phyloP scores from a whole-genome alignment of 78 protist species.

The Salpingoeca rosetta region DNA sequence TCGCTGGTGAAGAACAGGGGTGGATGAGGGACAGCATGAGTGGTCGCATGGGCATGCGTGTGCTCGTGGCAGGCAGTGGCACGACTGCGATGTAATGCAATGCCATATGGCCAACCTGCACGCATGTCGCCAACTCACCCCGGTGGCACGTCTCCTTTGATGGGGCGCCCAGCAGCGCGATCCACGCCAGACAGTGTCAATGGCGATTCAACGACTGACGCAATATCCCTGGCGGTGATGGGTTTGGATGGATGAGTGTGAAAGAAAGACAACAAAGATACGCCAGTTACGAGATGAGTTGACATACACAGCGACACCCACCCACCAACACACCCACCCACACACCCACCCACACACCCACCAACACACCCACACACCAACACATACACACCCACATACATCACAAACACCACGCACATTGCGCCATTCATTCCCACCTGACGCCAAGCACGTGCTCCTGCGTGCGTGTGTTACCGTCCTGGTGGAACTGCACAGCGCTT shows the following conservation, averaged over 20 bases:
- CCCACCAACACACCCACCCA: neutral
- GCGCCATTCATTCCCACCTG: neutral
- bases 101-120: neutral
- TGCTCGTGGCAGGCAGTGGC: constrained; percentile 62
- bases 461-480: neutral
- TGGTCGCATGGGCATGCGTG: no score
- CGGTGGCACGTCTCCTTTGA: neutral
- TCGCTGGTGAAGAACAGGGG: no score
- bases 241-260: neutral
- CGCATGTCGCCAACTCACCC: neutral
- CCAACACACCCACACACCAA: neutral
- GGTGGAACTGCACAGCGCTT: neutral
- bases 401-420: no score
- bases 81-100: constrained; percentile 70
- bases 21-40: no score
- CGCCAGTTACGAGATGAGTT: neutral
- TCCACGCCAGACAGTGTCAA: neutral
- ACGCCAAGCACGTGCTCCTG: neutral
- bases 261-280: neutral
- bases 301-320: neutral
- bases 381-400: neutral
- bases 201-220: neutral
- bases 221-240: neutral
- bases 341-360: neutral
- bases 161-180: neutral